phyloP scores from a whole-genome alignment of 1,284 basidiomycete genomes.

The Omphalotus olearius region DNA sequence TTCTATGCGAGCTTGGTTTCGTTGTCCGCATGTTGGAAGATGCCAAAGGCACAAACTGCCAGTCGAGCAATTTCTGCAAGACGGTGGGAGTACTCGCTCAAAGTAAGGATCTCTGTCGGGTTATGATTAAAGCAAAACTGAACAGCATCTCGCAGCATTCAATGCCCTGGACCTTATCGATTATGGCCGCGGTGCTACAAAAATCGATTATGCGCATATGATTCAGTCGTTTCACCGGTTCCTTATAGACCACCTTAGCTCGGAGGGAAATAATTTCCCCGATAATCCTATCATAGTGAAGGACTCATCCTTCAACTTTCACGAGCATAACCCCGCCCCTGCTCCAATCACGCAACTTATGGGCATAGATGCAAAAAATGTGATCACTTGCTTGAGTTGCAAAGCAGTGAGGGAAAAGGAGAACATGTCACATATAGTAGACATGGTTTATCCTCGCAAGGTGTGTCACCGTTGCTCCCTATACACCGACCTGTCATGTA shows the following conservation, averaged over 20 bases:
- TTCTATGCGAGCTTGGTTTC: constrained; percentile 95
- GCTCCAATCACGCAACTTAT: constrained; percentile 79
- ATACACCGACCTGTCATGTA: not conserved
- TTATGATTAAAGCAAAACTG: not conserved
- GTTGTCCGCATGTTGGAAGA: constrained; percentile 95
- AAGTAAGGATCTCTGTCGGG: constrained; percentile 39
- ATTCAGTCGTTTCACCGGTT: constrained; percentile 97
- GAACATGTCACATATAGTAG: constrained; percentile 77
- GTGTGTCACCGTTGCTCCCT: constrained; percentile 31
- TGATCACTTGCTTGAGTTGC: constrained; percentile 76
- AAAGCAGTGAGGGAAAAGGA: constrained; percentile 69
- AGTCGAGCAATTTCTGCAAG: constrained; percentile 95
- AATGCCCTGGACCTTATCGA: constrained; percentile 90
- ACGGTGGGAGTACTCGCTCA: constrained; percentile 81
- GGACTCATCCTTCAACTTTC: constrained; percentile 21
- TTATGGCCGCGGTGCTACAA: constrained; percentile 70
- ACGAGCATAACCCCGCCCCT: constrained; percentile 35
- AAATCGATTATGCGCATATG: constrained; percentile 79
- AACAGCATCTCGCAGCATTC: constrained; percentile 37
- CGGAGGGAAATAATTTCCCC: constrained; percentile 63
- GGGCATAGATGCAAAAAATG: constrained; percentile 72
- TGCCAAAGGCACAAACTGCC: constrained; percentile 91
- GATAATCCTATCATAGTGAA: constrained; percentile 54
- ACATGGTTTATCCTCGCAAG: constrained; percentile 85
- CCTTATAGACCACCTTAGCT: constrained; percentile 76